These are phyloP conservation scores for Starmerella gropengiesseri DNA, from an alignment of 805 yeast species.

Conservation along the genomic window DNA sequence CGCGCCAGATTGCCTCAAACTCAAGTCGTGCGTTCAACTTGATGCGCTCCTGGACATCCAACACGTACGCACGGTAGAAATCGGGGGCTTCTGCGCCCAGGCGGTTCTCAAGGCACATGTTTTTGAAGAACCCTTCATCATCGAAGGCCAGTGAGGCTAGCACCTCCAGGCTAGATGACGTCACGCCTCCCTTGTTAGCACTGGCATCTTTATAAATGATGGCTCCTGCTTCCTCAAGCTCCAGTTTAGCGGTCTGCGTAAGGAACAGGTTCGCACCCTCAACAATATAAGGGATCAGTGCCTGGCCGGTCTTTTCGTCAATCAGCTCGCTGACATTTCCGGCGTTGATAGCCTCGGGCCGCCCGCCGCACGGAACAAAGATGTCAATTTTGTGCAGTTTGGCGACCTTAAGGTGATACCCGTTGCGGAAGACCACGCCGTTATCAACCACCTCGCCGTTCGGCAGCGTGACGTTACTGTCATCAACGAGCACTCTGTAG, in stretches of 20 bases:
- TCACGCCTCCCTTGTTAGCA: conserved; percentile 97
- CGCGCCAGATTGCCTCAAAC: conserved; percentile 77
- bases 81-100: conserved; percentile 41
- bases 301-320: conserved; percentile 60
- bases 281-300: conserved; percentile 74
- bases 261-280: conserved; percentile 97
- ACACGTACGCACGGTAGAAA: conserved; percentile 75
- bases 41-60: conserved; percentile 67
- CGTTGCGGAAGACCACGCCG: conserved; percentile 84
- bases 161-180: conserved; percentile 91
- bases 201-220: conserved; percentile 89
- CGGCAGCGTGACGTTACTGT: conserved; percentile 66
- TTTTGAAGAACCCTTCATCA: conserved; percentile 64
- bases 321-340: conserved; percentile 65
- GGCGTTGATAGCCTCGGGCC: conserved; percentile 91
- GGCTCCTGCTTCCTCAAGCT: conserved; percentile 77
- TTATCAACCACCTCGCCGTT: conserved; percentile 62
- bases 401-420: conserved; percentile 69
- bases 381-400: conserved; percentile 58
- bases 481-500: conserved; percentile 76
- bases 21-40: conserved; percentile 70
- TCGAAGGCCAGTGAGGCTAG: conserved; percentile 86
- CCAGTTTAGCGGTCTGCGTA: conserved; percentile 84
- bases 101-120: conserved; percentile 59
- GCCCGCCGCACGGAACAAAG: conserved; percentile 98